These are phyloP conservation scores for Phytophthora sp. DNA, from an alignment of 352 stramenopile genomes.

Conservation along the genomic window DNA sequence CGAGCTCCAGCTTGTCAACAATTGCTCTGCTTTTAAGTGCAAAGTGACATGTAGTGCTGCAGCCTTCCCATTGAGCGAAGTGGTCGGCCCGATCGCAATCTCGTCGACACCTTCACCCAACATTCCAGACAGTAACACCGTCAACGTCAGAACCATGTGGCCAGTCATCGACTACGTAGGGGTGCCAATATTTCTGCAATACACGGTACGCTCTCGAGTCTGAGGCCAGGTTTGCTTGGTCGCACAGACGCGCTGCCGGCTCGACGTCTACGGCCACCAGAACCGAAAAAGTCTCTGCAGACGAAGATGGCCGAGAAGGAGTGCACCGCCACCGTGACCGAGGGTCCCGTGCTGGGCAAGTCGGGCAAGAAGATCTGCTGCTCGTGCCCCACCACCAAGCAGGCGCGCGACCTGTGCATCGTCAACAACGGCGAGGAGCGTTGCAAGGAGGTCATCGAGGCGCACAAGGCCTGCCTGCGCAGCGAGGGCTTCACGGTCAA, in stretches of 20 bases:
- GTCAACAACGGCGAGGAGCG: slow-evolving; percentile 91
- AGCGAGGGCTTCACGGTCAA: slow-evolving; percentile 96
- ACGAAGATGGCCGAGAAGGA: slow-evolving; percentile 60
- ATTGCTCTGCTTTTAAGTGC: slow-evolving; percentile 2
- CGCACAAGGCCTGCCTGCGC: slow-evolving; percentile 97
- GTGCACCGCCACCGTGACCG: slow-evolving; percentile 23
- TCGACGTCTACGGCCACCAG: slow-evolving; percentile 11
- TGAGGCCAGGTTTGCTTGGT: slow-evolving; percentile 24
- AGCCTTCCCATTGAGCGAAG: slow-evolving; percentile 16
- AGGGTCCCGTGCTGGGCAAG: slow-evolving; percentile 84
- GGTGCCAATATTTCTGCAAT: slow-evolving; percentile 4
- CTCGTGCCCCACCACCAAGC: slow-evolving; percentile 97
- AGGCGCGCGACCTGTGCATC: slow-evolving; percentile 92
- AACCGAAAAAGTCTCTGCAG: slow-evolving; percentile 11
- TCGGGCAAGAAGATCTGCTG: slow-evolving; percentile 99
- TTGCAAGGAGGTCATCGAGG: slow-evolving; percentile 97
- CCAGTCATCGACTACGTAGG: slow-evolving; percentile 6
- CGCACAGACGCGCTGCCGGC: slow-evolving; percentile 17
- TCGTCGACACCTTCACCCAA: slow-evolving; percentile 22
- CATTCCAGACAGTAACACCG: slow-evolving; percentile 1
- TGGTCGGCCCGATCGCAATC: slow-evolving; percentile 1
- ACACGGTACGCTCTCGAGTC: slow-evolving; percentile 6
- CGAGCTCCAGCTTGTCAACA: slow-evolving; percentile 14
- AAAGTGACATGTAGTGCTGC: slow-evolving; percentile 7
- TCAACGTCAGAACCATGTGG: not conserved